Conservation (phyloP, 2,329 filamentous ascomycete species). For the Triangularia setosa region DNA sequence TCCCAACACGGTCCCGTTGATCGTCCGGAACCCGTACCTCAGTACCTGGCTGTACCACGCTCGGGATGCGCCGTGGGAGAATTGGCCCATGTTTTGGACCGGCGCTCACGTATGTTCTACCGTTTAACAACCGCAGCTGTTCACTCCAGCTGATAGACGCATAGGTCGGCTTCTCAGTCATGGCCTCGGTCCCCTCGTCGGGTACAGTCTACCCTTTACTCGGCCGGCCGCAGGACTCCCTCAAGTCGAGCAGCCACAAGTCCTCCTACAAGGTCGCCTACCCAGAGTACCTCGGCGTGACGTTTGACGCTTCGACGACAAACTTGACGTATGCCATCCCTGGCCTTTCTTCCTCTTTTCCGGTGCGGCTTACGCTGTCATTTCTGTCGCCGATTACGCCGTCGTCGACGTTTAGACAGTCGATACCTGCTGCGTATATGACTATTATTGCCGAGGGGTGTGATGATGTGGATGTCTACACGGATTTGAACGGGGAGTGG, state of each 20-base stretch:
- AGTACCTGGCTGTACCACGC: conserved; percentile 63
- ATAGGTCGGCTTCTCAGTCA: conserved; percentile 47
- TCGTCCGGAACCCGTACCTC: conserved; percentile 58
- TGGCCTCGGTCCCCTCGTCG: conserved; percentile 43
- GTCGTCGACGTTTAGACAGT: conserved; percentile 74
- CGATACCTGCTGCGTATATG: conserved; percentile 77
- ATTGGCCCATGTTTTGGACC: conserved; percentile 67
- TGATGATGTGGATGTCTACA: conserved; percentile 60
- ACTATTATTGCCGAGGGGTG: conserved; percentile 65
- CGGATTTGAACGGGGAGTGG: conserved; percentile 74
- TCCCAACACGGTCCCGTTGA: conserved; percentile 53
- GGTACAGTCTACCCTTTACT: conserved; percentile 47
- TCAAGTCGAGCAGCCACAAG: conserved; percentile 31
- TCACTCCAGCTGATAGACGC: too few species aligned
- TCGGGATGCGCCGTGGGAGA: conserved; percentile 70
- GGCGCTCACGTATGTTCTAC: conserved; percentile 29
- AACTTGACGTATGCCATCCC: conserved; percentile 46
- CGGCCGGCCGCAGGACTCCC: conserved; percentile 49
- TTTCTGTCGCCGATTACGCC: conserved; percentile 77
- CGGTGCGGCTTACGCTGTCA: conserved; percentile 42
- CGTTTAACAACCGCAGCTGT: too few species aligned
- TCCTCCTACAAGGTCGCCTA: conserved; percentile 38
- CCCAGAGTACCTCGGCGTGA: conserved; percentile 42
- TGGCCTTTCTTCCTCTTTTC: conserved; percentile 26
- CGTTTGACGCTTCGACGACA: conserved; percentile 48